A percentile compares a stretch with the other conserved stretches of the same genome.
These are phyloP conservation scores for Fomitopsis betulina DNA, from an alignment of 1,284 basidiomycete genomes.

Conservation along the genomic window DNA sequence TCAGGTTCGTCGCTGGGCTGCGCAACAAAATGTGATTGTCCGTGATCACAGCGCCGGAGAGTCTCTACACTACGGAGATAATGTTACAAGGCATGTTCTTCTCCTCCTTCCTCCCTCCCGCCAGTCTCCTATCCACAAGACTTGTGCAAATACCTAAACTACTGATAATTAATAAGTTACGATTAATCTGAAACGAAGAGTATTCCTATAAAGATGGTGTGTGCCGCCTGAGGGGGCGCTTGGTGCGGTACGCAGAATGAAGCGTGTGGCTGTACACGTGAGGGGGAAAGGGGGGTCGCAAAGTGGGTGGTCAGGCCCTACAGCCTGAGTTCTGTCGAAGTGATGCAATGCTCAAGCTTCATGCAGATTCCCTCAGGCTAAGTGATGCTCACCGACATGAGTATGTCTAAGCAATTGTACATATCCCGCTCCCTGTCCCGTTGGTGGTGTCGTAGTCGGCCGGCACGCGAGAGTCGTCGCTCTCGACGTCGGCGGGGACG, in stretches of 20 bases:
- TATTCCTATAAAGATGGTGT: neutral
- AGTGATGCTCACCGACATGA: neutral
- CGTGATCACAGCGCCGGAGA: too few species aligned
- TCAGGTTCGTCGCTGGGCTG: too few species aligned
- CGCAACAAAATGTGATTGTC: too few species aligned
- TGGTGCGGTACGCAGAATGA: neutral
- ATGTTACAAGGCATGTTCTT: neutral
- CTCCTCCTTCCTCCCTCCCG: neutral
- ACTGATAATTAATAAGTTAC: neutral
- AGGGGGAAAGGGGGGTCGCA: neutral
- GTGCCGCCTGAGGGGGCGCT: neutral
- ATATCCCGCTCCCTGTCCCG: neutral
- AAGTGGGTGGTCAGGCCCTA: neutral
- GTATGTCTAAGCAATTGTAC: neutral
- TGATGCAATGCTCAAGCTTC: too few species aligned
- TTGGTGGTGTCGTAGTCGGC: constrained; percentile 1
- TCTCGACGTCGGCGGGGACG: constrained; percentile 2
- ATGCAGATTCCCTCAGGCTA: neutral
- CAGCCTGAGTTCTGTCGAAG: neutral
- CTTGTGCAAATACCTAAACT: neutral
- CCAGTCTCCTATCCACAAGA: neutral
- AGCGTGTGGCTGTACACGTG: neutral
- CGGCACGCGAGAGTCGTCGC: neutral
- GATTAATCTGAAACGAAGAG: neutral
- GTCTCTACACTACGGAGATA: too few species aligned